Evolutionary conservation across 2,329 filamentous ascomycete genomes (phyloP), one percentile per base, ranked within the genome.

Genomic region (Colletotrichum liriopes): DNA sequence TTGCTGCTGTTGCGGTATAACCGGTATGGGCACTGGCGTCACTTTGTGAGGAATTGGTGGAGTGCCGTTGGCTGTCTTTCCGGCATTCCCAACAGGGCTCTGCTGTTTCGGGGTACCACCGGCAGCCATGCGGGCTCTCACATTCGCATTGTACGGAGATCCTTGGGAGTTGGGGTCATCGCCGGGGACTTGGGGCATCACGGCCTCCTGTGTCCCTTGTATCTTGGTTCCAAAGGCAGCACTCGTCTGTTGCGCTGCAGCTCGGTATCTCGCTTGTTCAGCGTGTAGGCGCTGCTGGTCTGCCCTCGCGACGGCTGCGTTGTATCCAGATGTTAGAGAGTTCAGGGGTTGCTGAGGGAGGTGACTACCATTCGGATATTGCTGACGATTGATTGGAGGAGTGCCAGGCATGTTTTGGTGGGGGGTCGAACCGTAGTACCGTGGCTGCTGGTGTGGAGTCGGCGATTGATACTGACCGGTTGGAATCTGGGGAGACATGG

Each of bases 241-340:
- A 29, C 81, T 81, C 37, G 83, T 80, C 73, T 85, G 83, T 62
- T 85, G 84, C 0, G 85, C 84, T 20, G 84, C 84, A 18, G 84
- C 83, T 35, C 86, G 79, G 3, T 85, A 86, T 66, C 86, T 85
- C 9, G 86, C 85, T 77, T 88, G 86, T 64, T 88, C 77, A 87
- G 79, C 58, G 87, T 65, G 59, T 29, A 72, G 84, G 65, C 86
- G 84, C 76, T 69, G 58, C 23, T 68, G 70, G n/a, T 72, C 70
- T 45, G 70, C 60, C 47, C 66, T 62, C 23, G 61, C 61, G 26
- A 64, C 66, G 41, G 65, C 66, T 41, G 67, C 55, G 18, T 72
- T 69, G 26, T 72, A 72, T 11, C 65, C 70, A 54, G 61, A 29
- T 29, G 63, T 69, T 49, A 72, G 52, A 26, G 70, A 29, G 41